Base-by-base conservation (phyloP, 768 basidiomycete genomes). In the Coprinopsis strossmayeri region DNA sequence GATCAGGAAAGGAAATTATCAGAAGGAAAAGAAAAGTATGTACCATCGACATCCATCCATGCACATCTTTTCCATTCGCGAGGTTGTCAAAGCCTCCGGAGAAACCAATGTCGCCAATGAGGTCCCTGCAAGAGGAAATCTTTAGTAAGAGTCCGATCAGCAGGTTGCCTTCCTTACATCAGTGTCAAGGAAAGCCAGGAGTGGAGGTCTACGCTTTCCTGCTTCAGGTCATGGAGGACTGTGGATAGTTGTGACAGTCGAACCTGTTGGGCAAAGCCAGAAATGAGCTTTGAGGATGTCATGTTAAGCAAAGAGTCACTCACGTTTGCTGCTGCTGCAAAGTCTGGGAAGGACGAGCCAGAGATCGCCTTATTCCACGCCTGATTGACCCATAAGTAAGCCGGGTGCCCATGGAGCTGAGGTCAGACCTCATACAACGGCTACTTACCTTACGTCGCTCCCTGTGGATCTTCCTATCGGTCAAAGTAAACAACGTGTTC, bases 281-380 rank as follows among this genome's bases (percentile, higher is more conserved):
- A 7, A 15, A n/a, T n/a, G 7, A 32, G 9, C 30, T 21, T 38
- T 21, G 9, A 21, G 7, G 37, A 9, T 18, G 37, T 15, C 7
- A 38, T 21, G 18, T 7, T 9, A 17, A 21, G 20, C 37, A 38
- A 15, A 21, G 10, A 34, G 32, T 34, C 30, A 38, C 37, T 7
- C 37, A 38, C 37, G 18, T 38, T 38, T 7, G 37, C 37, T 15
- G 37, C 37, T 9, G 7, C 17, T 9, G 37, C 37, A 18, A 38
- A 38, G 13, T 38, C 37, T 17, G 37, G 18, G 5, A 38, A 38
- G 20, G 37, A 38, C 7, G 37, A 7, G 7, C 37, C 37, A 17
- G 37, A 15, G 48, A 67, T 61, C 13, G 65, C 66, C 27, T 52
- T 58, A 25, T 58, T 62, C 65, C 65, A 67, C 23, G 61, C 57